Percentiles rank a stretch among this genome's conserved stretches.
Evolutionary conservation across 805 yeast genomes (phyloP).

Genomic region (Pichia thaimueangensis): DNA sequence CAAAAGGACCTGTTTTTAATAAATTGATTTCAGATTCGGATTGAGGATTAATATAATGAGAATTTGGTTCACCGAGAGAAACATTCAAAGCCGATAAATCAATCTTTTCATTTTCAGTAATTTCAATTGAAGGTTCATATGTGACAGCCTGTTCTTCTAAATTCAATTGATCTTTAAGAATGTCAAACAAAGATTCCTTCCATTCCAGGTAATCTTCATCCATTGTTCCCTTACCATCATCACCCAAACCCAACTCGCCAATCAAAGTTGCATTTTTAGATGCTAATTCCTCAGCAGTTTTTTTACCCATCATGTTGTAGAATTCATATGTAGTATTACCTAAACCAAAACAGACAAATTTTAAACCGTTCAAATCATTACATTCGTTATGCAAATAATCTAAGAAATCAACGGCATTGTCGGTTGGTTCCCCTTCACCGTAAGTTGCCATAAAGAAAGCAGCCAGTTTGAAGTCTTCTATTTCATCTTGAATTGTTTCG

Average conservation of each 20-base stretch:
- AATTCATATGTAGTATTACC: conserved; percentile 95
- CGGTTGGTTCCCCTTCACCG: conserved; percentile 99
- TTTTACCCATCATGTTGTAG: conserved; percentile 76
- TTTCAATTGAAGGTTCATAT: conserved; percentile 64
- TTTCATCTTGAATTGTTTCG: conserved; percentile 51
- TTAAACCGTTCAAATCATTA: conserved; percentile 48
- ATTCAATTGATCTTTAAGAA: conserved; percentile 54
- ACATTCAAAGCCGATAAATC: conserved; percentile 33
- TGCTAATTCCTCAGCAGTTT: conserved; percentile 43
- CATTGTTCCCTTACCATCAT: conserved; percentile 89
- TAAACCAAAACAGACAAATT: conserved; percentile 77
- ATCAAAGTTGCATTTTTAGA: conserved; percentile 67
- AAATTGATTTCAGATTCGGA: conserved; percentile 26
- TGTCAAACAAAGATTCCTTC: conserved; percentile 74
- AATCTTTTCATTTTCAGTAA: conserved; percentile 33
- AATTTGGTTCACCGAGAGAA: conserved; percentile 78
- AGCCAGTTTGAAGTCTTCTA: conserved; percentile 46
- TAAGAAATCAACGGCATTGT: conserved; percentile 78
- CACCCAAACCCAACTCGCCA: conserved; percentile 85
- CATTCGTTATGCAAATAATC: conserved; percentile 59
- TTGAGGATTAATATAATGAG: conserved; percentile 39
- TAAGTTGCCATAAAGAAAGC: conserved; percentile 82
- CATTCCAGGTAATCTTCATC: conserved; percentile 93
- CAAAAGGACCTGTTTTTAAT: conserved; percentile 64
- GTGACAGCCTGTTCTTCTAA: conserved; percentile 74